A percentile compares a stretch with the other conserved stretches of the same genome.
Evolutionary conservation across 2,329 filamentous ascomycete genomes (phyloP).

Genomic region (Fusarium torreyae): DNA sequence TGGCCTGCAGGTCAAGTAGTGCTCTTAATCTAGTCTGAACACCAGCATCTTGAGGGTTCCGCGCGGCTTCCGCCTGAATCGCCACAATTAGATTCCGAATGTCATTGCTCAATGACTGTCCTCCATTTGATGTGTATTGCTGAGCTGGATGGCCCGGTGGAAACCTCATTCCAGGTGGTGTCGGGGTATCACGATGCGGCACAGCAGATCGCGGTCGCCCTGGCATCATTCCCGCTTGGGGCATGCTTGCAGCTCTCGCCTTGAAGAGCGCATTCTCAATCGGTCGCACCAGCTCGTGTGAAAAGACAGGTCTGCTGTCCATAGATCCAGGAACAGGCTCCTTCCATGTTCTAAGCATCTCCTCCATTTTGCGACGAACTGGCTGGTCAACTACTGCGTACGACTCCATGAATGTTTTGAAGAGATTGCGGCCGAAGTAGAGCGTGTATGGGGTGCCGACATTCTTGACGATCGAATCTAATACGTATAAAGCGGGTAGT

Average conservation of each 20-base stretch:
- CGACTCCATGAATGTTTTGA: conserved; percentile 95
- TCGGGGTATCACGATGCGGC: conserved; percentile 80
- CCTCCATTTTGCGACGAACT: conserved; percentile 92
- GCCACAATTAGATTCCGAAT: conserved; percentile 83
- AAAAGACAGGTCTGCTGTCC: conserved; percentile 93
- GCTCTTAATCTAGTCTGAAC: conserved; percentile 86
- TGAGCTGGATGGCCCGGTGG: conserved; percentile 48
- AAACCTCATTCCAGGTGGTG: conserved; percentile 71
- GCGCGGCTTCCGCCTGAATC: conserved; percentile 81
- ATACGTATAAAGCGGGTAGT: conserved; percentile 94
- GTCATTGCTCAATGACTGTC: conserved; percentile 79
- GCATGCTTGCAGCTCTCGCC: conserved; percentile 74
- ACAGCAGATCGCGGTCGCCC: conserved; percentile 64
- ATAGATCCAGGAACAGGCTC: conserved; percentile 94
- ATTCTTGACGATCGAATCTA: conserved; percentile 99
- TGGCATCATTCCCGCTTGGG: conserved; percentile 64
- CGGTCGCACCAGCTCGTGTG: conserved; percentile 85
- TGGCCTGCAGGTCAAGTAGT: conserved; percentile 83
- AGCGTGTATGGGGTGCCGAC: conserved; percentile 97
- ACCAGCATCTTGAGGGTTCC: conserved; percentile 81
- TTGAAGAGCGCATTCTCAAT: conserved; percentile 97
- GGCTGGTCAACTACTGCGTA: conserved; percentile 89
- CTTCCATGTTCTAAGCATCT: conserved; percentile 98
- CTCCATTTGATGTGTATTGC: conserved; percentile 54
- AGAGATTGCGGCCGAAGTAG: conserved; percentile 92